phyloP scores from a whole-genome alignment of 139 green algal genomes.

The Asterochloris sp. region DNA sequence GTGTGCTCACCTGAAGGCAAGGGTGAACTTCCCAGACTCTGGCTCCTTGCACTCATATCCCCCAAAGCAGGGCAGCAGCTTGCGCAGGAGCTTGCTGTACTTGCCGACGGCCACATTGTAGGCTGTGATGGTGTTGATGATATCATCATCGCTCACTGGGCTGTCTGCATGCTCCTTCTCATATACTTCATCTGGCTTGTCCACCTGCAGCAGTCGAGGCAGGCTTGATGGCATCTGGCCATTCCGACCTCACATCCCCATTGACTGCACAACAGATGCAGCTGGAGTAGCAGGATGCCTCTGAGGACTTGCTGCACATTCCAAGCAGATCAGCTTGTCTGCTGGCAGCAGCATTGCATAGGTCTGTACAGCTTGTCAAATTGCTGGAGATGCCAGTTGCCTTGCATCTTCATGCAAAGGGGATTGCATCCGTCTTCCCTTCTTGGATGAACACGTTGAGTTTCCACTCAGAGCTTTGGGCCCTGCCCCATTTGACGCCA shows the following conservation, averaged over 20 bases:
- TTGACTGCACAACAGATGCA: no score
- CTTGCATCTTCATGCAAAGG: not conserved
- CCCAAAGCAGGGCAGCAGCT: conserved; percentile 53
- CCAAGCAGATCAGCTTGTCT: not conserved
- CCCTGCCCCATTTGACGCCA: not conserved
- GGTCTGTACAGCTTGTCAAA: no score
- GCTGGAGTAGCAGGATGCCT: not conserved
- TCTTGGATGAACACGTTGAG: no score
- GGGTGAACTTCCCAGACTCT: conserved; percentile 71
- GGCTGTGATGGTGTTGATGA: conserved; percentile 49
- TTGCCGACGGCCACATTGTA: conserved; percentile 54
- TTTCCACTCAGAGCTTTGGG: no score
- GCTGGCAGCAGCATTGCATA: no score
- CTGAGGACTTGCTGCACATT: not conserved
- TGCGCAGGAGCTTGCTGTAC: conserved; percentile 42
- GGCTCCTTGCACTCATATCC: conserved; percentile 90
- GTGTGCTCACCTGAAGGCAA: conserved; percentile 58
- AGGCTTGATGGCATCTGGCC: not conserved
- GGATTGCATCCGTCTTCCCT: not conserved
- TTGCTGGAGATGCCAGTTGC: not conserved
- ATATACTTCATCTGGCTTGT: conserved; percentile 53
- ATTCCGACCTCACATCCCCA: no score
- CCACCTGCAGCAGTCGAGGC: conserved; percentile 28
- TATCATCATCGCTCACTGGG: conserved; percentile 33
- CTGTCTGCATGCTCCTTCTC: conserved; percentile 44